Base-by-base conservation (phyloP, 257 asterid species). In the Solanum sparsipilum region DNA sequence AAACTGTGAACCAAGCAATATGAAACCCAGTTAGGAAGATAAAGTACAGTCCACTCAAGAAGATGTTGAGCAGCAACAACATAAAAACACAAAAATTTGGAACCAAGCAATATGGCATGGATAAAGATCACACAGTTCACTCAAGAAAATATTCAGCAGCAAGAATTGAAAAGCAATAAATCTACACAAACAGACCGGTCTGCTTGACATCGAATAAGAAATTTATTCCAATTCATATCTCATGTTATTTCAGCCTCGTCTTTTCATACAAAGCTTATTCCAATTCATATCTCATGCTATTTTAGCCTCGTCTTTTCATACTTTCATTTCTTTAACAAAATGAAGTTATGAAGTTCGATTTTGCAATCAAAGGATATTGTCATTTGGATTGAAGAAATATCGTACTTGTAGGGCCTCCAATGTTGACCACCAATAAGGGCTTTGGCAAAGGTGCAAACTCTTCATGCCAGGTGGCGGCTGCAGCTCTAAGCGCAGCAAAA, bases 341-440 rank as follows among this genome's bases (percentile, higher is more conserved):
- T 25, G 25, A 44, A 16, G 68, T 81, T 81, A 31, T 18, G 27
- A 27, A 27, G 65, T 44, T 81, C 10, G 38, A 48, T 82, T 82
- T 82, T 82, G 44, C 41, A 44, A 79, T 25, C 16, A 6, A 27
- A 29, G 41, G 41, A 81, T 46, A 82, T 81, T 11, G 39, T 29
- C 18, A 48, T 82, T 48, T 9, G 29, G 9, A 18, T 31, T 29
- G 20, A 82, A 82, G 29, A 48, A 46, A 82, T 48, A 31, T 48
- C 85, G 20, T 93, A 97, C 99, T 94, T 93, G 96, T 90, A 85
- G 99, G 99, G 84, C 99, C 98, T 86, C 99, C 99, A 71, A 97
- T 92, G 93, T 93, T 96, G 92, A 97, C 96, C 52, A 96, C 99
- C 84, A 97, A 92, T 90, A 97, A 89, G 35, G 99, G 99, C 94